phyloP scores from a whole-genome alignment of 345 rosid species.

The Sonneratia caseolaris region DNA sequence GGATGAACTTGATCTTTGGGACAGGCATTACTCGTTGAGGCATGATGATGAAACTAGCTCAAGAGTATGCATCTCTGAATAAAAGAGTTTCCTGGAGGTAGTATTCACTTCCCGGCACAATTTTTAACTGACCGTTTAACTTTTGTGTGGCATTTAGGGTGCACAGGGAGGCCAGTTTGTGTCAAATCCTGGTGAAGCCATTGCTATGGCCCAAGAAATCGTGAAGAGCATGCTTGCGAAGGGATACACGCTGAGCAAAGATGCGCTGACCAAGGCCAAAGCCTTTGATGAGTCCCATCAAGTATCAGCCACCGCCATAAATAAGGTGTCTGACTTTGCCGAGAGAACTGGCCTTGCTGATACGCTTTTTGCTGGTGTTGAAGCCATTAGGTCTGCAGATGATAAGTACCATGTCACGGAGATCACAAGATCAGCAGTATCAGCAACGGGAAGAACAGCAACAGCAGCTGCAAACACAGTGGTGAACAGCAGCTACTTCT shows the following conservation, averaged over 20 bases:
- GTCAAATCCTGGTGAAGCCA: constrained; percentile 59
- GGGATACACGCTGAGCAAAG: constrained; percentile 66
- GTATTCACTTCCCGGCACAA: background rate
- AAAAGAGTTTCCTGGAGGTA: background rate
- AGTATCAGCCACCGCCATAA: constrained; percentile 61
- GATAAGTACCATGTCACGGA: constrained; percentile 58
- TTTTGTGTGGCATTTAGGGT: constrained; percentile 15
- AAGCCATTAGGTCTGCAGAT: constrained; percentile 53
- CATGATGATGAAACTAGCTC: constrained; percentile 34
- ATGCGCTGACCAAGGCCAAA: constrained; percentile 58
- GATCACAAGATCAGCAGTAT: constrained; percentile 54
- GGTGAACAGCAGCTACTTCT: constrained; percentile 66
- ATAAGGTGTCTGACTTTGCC: constrained; percentile 53
- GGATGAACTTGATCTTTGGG: constrained; percentile 56
- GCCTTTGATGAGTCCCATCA: constrained; percentile 65
- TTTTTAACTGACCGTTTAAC: background rate
- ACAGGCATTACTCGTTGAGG: constrained; percentile 16
- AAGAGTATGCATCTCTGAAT: constrained; percentile 28
- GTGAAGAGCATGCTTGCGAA: constrained; percentile 57
- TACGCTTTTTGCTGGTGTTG: constrained; percentile 56
- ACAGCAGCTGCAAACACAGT: constrained; percentile 52
- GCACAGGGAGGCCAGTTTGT: constrained; percentile 26
- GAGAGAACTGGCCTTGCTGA: constrained; percentile 59
- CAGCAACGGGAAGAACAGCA: constrained; percentile 60
- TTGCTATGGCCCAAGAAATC: constrained; percentile 56